Evolutionary conservation across 768 basidiomycete genomes (phyloP).

Genomic region (Tylopilus sp.): DNA sequence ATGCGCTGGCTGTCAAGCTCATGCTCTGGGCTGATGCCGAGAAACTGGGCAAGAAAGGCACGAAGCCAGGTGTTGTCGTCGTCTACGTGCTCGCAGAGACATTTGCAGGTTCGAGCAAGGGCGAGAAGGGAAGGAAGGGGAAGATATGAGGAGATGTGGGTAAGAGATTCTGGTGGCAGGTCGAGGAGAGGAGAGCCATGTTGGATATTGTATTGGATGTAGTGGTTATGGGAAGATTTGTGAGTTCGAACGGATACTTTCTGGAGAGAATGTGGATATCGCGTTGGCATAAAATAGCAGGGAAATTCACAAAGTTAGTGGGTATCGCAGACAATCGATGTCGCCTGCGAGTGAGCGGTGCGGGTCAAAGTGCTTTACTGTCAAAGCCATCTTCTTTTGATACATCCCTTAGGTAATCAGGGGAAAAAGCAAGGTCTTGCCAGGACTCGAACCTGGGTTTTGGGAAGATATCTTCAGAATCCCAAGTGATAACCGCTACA

Average conservation of each 20-base stretch:
- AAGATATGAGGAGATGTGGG: slow-evolving; percentile 71
- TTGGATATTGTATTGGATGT: slow-evolving; percentile 32
- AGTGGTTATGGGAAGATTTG: slow-evolving; percentile 23
- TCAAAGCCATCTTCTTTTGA: not conserved
- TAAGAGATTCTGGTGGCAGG: slow-evolving; percentile 69
- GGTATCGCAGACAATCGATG: slow-evolving; percentile 24
- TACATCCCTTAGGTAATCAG: slow-evolving; percentile 13
- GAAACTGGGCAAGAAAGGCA: slow-evolving; percentile 66
- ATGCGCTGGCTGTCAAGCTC: slow-evolving; percentile 44
- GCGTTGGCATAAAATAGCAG: slow-evolving; percentile 66
- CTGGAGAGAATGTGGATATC: slow-evolving; percentile 39
- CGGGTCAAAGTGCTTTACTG: not conserved
- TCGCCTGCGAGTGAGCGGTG: slow-evolving; percentile 19
- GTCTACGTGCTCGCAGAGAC: slow-evolving; percentile 61
- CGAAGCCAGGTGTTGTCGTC: slow-evolving; percentile 79
- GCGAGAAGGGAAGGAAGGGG: slow-evolving; percentile 58
- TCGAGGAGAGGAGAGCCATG: slow-evolving; percentile 52
- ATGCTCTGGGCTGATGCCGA: slow-evolving; percentile 64
- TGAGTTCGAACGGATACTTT: slow-evolving; percentile 33
- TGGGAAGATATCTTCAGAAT: slow-evolving; percentile 25
- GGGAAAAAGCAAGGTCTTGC: slow-evolving; percentile 16
- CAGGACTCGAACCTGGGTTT: slow-evolving; percentile 28
- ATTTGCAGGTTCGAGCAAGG: slow-evolving; percentile 50
- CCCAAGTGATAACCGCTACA: slow-evolving; percentile 31
- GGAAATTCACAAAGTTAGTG: slow-evolving; percentile 6